A percentile compares a stretch with the other conserved stretches of the same genome.
Conservation (phyloP, 2,329 filamentous ascomycete genomes). For the Mycosphaerella sp. region DNA sequence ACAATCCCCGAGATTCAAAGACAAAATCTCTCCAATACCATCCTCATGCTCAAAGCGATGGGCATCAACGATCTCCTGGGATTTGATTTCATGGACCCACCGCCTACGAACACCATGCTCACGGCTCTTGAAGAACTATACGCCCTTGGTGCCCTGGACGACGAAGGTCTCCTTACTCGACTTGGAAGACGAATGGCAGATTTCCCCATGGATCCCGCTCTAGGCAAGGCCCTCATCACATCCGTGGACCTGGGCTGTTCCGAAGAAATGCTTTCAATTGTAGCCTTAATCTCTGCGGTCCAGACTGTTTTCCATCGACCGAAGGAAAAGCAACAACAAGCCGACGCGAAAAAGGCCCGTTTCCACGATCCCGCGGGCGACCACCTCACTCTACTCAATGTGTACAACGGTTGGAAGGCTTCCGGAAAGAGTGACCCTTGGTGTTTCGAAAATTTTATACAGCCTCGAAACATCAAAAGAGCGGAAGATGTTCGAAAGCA, state of each 20-base stretch:
- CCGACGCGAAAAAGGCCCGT: slow-evolving; percentile 95
- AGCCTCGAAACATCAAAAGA: slow-evolving; percentile 78
- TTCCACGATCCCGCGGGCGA: slow-evolving; percentile 95
- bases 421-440: slow-evolving; percentile 76
- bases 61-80: slow-evolving; percentile 96
- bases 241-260: slow-evolving; percentile 83
- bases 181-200: slow-evolving; percentile 96
- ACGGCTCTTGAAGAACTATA: slow-evolving; percentile 94
- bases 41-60: slow-evolving; percentile 98
- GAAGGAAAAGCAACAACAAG: slow-evolving; percentile 93
- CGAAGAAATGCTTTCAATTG: slow-evolving; percentile 89
- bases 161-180: slow-evolving; percentile 88
- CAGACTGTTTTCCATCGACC: slow-evolving; percentile 87
- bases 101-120: slow-evolving; percentile 95
- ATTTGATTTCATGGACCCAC: slow-evolving; percentile 99
- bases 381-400: slow-evolving; percentile 89
- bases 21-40: slow-evolving; percentile 85
- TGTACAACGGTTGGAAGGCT: slow-evolving; percentile 95
- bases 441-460: slow-evolving; percentile 98
- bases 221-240: slow-evolving; percentile 84
- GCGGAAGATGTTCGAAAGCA: slow-evolving; percentile 91
- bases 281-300: slow-evolving; percentile 80
- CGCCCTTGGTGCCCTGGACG: slow-evolving; percentile 81
- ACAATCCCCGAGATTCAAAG: slow-evolving; percentile 95
- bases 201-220: slow-evolving; percentile 92